Percentiles rank a stretch among this genome's conserved stretches.
phyloP scores from a whole-genome alignment of 75 land plant species.

The Pinus albicaulis region DNA sequence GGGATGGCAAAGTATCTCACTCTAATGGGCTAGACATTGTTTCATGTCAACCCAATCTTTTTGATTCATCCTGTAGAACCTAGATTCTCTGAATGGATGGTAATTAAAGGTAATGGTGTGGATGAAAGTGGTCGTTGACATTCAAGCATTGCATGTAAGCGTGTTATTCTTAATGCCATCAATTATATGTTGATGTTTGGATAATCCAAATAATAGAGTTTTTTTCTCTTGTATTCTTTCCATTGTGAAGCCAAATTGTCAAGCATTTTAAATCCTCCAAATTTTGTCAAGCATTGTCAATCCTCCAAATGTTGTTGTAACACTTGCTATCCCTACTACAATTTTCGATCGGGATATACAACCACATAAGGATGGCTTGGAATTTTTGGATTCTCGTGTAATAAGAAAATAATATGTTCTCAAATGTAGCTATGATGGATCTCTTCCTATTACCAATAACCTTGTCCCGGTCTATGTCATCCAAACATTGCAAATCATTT shows the following conservation, averaged over 20 bases:
- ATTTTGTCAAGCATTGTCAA: conserved; percentile 34
- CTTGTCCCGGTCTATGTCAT: conserved; percentile 5
- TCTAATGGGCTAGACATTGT: too few species aligned
- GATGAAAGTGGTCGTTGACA: too few species aligned
- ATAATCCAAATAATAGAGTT: conserved; percentile 10
- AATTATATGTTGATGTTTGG: too few species aligned
- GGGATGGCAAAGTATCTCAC: too few species aligned
- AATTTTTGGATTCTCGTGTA: conserved; percentile 19
- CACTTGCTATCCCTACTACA: conserved; percentile 30
- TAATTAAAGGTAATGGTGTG: too few species aligned
- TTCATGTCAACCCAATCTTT: too few species aligned
- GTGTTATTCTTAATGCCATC: too few species aligned
- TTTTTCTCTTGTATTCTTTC: conserved; percentile 35
- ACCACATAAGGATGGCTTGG: conserved; percentile 33
- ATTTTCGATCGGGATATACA: conserved; percentile 50
- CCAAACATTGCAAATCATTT: not conserved
- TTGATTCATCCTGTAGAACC: too few species aligned
- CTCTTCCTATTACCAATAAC: conserved; percentile 31
- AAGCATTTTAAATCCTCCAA: too few species aligned
- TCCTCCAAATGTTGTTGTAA: conserved; percentile 37
- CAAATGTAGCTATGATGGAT: conserved; percentile 23
- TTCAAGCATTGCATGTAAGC: too few species aligned
- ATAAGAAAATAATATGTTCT: conserved; percentile 19
- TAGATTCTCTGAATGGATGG: too few species aligned
- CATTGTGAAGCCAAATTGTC: conserved; percentile 42